A percentile compares a stretch with the other conserved stretches of the same genome.
Evolutionary conservation across 768 basidiomycete genomes (phyloP).

Genomic region (Naganishia vishniacii): DNA sequence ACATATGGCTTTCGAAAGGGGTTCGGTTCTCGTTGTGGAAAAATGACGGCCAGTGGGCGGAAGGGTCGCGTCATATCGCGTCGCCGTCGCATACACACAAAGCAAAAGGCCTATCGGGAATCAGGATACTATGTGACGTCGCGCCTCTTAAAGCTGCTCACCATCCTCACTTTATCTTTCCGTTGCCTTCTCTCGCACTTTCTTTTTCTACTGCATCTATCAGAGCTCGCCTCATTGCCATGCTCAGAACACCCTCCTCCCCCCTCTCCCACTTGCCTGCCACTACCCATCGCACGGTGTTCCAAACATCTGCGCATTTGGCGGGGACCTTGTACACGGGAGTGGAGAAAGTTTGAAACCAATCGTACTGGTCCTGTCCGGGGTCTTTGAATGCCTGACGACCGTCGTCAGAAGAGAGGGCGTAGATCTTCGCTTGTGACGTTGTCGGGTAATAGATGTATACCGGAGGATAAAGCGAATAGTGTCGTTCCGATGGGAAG

Average conservation of each 20-base stretch:
- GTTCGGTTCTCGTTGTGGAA: too few species aligned
- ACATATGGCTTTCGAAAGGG: too few species aligned
- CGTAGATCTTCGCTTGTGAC: background rate
- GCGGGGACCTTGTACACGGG: constrained; percentile 5
- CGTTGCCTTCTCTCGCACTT: background rate
- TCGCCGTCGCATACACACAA: too few species aligned
- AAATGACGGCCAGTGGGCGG: too few species aligned
- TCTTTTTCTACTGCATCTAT: background rate
- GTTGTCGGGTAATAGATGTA: background rate
- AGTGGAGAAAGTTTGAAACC: background rate
- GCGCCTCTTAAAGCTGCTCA: too few species aligned
- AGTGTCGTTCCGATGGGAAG: background rate
- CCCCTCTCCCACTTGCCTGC: constrained; percentile 1
- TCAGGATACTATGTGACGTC: too few species aligned
- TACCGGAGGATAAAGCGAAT: constrained; percentile 1
- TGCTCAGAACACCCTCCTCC: constrained; percentile 1
- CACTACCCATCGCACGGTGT: background rate
- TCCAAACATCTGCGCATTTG: constrained; percentile 5
- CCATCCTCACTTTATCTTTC: background rate
- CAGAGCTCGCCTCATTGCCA: constrained; percentile 1
- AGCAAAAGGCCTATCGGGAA: too few species aligned
- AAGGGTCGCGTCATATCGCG: too few species aligned
- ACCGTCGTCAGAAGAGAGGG: background rate
- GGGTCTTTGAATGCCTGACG: background rate
- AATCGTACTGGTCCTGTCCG: background rate